Conservation (phyloP, 2,329 filamentous ascomycete genomes). For the Cladosporium sp. region DNA sequence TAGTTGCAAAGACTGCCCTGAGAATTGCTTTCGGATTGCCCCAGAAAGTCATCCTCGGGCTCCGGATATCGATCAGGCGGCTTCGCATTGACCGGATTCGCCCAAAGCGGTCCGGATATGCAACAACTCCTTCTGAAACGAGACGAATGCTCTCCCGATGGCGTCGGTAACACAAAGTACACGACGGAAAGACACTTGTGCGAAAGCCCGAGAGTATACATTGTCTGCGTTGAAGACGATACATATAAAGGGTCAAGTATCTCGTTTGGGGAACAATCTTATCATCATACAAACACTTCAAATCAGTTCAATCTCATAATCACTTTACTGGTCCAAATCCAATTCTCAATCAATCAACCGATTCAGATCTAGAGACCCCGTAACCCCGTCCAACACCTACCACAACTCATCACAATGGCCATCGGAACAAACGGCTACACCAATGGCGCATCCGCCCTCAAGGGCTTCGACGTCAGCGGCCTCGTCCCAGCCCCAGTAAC, state of each 20-base stretch:
- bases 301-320: background rate
- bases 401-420: background rate
- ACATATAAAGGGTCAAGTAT: background rate
- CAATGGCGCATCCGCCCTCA: background rate
- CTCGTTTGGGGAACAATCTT: background rate
- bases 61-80: background rate
- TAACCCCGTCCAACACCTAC: background rate
- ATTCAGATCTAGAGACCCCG: background rate
- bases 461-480: constrained; percentile 44
- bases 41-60: background rate
- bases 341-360: background rate
- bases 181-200: background rate
- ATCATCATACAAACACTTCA: background rate
- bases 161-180: background rate
- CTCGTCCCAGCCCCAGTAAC: constrained; percentile 51
- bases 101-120: constrained; percentile 1
- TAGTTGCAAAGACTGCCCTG: background rate
- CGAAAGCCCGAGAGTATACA: background rate
- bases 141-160: no score
- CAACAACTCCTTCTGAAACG: background rate
- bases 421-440: background rate
- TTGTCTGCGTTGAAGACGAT: background rate
- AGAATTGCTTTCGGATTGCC: background rate
- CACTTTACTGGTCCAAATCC: background rate
- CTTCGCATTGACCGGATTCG: background rate